phyloP scores from a whole-genome alignment of 2,329 filamentous ascomycete species.

The Paecilomyces sp. region DNA sequence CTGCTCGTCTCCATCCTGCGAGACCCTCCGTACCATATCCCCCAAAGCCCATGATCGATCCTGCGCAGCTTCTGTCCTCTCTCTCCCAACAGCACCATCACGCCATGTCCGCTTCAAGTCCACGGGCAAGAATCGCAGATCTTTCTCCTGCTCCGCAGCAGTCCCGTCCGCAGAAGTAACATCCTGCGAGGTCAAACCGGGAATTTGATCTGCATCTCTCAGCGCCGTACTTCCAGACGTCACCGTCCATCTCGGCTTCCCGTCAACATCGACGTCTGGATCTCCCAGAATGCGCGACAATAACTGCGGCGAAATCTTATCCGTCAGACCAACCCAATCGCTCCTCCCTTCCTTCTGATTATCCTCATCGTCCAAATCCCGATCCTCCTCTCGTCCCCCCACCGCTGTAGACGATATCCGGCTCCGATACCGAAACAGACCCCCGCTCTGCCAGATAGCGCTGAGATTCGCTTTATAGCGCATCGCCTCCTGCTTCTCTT shows the following conservation, averaged over 20 bases:
- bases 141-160: slow-evolving; percentile 32
- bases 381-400: slow-evolving; percentile 8
- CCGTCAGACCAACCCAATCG: slow-evolving; percentile 50
- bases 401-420: slow-evolving; percentile 38
- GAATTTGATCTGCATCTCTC: slow-evolving; percentile 53
- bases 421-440: slow-evolving; percentile 34
- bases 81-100: slow-evolving; percentile 52
- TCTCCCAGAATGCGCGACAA: slow-evolving; percentile 45
- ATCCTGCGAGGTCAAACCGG: slow-evolving; percentile 40
- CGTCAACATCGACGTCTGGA: slow-evolving; percentile 26
- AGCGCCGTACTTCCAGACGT: slow-evolving; percentile 52
- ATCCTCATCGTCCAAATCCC: slow-evolving; percentile 16
- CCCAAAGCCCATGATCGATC: slow-evolving; percentile 57
- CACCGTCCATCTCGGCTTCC: slow-evolving; percentile 46
- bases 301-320: slow-evolving; percentile 41
- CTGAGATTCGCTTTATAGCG: slow-evolving; percentile 51
- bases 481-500: slow-evolving; percentile 41
- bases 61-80: slow-evolving; percentile 55
- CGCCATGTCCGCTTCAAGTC: slow-evolving; percentile 58
- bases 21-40: slow-evolving; percentile 40
- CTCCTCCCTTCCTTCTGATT: slow-evolving; percentile 34
- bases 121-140: slow-evolving; percentile 50
- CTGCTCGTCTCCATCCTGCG: slow-evolving; percentile 17
- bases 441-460: slow-evolving; percentile 47
- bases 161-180: slow-evolving; percentile 11